phyloP scores from a whole-genome alignment of 176 grass and related monocot genomes.

The Triticum timopheevii region DNA sequence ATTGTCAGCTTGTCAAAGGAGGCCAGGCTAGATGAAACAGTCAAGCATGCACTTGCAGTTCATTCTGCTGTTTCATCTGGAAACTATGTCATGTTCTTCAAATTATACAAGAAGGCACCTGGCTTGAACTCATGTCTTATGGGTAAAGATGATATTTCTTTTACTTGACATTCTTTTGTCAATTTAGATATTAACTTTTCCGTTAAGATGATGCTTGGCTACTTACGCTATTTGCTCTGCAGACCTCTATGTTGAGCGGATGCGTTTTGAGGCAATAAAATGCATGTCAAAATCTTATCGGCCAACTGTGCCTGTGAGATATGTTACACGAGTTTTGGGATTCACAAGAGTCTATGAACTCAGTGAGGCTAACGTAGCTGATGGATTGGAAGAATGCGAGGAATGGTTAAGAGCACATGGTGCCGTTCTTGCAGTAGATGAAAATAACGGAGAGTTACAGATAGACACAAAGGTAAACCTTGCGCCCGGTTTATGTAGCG shows the following conservation, averaged over 20 bases:
- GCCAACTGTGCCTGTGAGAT: conserved; percentile 65
- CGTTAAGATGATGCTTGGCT: background rate
- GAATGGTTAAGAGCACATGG: conserved; percentile 95
- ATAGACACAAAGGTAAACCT: conserved; percentile 79
- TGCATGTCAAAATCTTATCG: conserved; percentile 87
- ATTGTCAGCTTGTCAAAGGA: conserved; percentile 66
- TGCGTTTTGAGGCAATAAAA: conserved; percentile 85
- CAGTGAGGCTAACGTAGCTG: conserved; percentile 29
- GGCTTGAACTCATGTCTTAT: conserved; percentile 83
- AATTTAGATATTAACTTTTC: conserved; percentile 9
- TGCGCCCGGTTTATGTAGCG: background rate
- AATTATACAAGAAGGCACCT: conserved; percentile 81
- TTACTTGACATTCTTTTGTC: background rate
- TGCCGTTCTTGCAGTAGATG: conserved; percentile 59
- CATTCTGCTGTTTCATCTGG: conserved; percentile 77
- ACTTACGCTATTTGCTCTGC: conserved; percentile 22
- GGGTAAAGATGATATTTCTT: conserved; percentile 51
- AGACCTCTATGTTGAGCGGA: conserved; percentile 84
- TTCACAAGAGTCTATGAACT: conserved; percentile 51
- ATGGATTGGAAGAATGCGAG: conserved; percentile 70
- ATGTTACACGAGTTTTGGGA: conserved; percentile 61
- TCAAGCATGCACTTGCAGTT: conserved; percentile 92
- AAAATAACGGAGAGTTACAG: conserved; percentile 56
- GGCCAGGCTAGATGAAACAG: conserved; percentile 60
- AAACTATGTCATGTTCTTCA: conserved; percentile 89